Evolutionary conservation across 1,284 basidiomycete species (phyloP), one percentile per base, ranked within the genome.

Genomic region (Inonotus obliquus): DNA sequence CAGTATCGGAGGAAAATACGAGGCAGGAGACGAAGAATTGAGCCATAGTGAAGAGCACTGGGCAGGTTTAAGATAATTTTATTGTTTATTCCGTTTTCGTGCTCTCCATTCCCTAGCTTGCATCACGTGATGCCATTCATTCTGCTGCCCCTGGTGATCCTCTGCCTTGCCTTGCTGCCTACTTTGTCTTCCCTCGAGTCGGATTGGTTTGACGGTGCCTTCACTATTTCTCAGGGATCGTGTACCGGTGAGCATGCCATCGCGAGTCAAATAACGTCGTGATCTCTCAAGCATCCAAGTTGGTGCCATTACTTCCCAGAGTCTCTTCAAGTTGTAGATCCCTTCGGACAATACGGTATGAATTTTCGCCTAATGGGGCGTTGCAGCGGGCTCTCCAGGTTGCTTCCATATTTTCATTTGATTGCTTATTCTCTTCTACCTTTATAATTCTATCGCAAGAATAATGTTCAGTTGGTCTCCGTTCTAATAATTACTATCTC

Each of bases 391-490:
- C 5, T 35, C 27, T 32, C 19, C 10, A 27, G 7, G 27, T 35
- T n/a, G 51, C 51, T 52, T 52, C 51, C 51, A 52, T 52, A 52
- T 52, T 52, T 52, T 52, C 51, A 52, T 52, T 27, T 19, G 27
- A 35, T 35, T 17, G 25, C 27, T 23, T 19, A 27, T 27, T 29
- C 4, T 29, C 19, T 44, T 21, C 7, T 44, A 44, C 9, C n/a
- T 17, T 32, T 7, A 44, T 44, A 17, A n/a, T 44, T 44, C 6
- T 9, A n/a, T 44, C 41, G 41, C 13, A 17, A 44, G 17, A 17
- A 44, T 44, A 44, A 44, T 14, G 17, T 44, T 44, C 41, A 14
- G 7, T n/a, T 44, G 7, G 41, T 44, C 7, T 44, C 41, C 11
- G 19, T 44, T 44, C 41, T 44, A 44, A 14, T 7, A 17, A n/a